Evolutionary conservation across 805 yeast genomes (phyloP), one percentile per base, ranked within the genome.

Genomic region (Danielia oregonensis): DNA sequence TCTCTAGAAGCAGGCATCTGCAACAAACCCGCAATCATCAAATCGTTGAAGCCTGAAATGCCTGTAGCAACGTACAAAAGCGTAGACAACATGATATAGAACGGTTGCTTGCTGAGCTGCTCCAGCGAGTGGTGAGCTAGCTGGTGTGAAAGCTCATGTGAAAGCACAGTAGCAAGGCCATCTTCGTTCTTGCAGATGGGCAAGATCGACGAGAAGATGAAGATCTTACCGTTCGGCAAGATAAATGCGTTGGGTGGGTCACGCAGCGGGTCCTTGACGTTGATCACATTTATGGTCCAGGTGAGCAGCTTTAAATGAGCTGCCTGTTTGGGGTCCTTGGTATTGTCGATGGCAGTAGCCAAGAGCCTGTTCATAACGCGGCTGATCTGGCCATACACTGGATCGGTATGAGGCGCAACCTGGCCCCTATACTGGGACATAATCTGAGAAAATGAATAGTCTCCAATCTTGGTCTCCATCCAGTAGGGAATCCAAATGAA

Each of bases 181-280:
- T 87, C 94, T 33, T 87, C 94, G 52, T 85, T 79, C 17, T 65
- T 63, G 56, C 95, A 82, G 19, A 93, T 76, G 1, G 85, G 83
- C 30, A 93, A 55, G 26, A 93, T 86, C 7, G 85, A 76, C 29
- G 82, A 70, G 52, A 85, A 86, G 13, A 93, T 88, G 61, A 93
- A 93, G 27, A 93, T 95, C 57, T 89, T 89, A 5, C 98, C 98
- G 41, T 93, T 91, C 14, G 97, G 97, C 23, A 93, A 67, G 13
- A 93, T 96, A 61, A 93, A 91, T 1, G 98, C 98, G 61, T 93
- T 93, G 3, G 98, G 97, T 11, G 95, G 89, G n/a, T 70, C 70
- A 22, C 61, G 60, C 2, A 82, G 77, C 37, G 78, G 82, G 42
- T 82, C 74, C 10, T 39, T 26, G 14, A 86, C 81, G 28, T 54